Percentiles rank a stretch among this genome's conserved stretches.
Evolutionary conservation across 768 basidiomycete species (phyloP).

Genomic region (Sutorius australiensis): DNA sequence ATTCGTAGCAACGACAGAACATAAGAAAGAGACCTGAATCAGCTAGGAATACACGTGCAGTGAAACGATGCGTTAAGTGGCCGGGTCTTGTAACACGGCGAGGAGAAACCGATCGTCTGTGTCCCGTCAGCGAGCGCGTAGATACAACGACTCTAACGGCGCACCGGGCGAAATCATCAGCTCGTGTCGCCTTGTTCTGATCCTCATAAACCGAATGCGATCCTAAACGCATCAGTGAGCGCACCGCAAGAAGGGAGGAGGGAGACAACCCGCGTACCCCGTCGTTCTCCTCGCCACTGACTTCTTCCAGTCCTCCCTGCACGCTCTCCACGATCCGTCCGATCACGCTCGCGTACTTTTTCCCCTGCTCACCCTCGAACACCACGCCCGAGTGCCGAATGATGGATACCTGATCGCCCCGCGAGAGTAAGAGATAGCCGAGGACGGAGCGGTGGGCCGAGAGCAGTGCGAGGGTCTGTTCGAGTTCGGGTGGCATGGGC

Average conservation of each 20-base stretch:
- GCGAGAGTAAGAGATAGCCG: conserved; percentile 80
- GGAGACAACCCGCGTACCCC: conserved; percentile 39
- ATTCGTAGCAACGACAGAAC: neutral
- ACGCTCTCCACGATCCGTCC: conserved; percentile 76
- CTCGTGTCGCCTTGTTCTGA: conserved; percentile 88
- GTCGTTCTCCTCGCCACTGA: conserved; percentile 60
- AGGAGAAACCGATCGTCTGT: conserved; percentile 77
- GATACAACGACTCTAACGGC: conserved; percentile 19
- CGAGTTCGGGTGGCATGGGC: conserved; percentile 70
- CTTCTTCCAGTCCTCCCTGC: conserved; percentile 73
- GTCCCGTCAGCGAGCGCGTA: neutral
- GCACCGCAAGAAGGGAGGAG: neutral
- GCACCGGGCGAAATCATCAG: conserved; percentile 91
- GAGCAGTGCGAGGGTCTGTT: conserved; percentile 70
- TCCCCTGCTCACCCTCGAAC: conserved; percentile 82
- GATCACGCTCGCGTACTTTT: conserved; percentile 68
- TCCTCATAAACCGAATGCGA: conserved; percentile 82
- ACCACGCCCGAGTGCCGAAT: conserved; percentile 82
- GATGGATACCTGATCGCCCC: conserved; percentile 69
- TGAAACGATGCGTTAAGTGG: conserved; percentile 31
- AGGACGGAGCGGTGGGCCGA: conserved; percentile 82
- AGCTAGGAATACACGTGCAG: conserved; percentile 13
- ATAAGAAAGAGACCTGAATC: conserved; percentile 1
- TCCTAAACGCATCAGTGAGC: conserved; percentile 47
- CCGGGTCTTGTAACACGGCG: conserved; percentile 79